These are phyloP conservation scores for Apiotrichum akiyoshidainum DNA, from an alignment of 1,284 basidiomycete species.

Conservation along the genomic window DNA sequence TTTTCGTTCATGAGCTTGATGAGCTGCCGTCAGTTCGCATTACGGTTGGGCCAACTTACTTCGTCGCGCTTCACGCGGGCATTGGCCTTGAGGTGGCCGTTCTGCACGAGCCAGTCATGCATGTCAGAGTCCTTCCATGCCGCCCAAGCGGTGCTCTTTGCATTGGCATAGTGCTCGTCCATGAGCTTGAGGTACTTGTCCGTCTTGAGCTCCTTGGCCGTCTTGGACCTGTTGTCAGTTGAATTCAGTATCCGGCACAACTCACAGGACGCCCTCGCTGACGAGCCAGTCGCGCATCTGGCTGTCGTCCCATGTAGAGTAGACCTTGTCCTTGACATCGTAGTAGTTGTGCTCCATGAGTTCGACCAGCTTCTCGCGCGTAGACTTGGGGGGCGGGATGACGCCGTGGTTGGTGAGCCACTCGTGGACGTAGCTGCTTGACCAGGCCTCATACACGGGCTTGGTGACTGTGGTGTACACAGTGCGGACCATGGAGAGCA, in stretches of 20 bases:
- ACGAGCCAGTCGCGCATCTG: slow-evolving; percentile 53
- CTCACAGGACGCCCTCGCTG: slow-evolving; percentile 44
- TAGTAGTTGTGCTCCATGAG: slow-evolving; percentile 81
- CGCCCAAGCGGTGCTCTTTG: slow-evolving; percentile 64
- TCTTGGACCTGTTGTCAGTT: neutral
- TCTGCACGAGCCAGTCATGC: slow-evolving; percentile 69
- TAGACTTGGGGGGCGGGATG: slow-evolving; percentile 58
- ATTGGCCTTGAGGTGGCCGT: slow-evolving; percentile 68
- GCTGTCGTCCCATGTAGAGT: slow-evolving; percentile 61
- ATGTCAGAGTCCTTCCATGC: slow-evolving; percentile 78
- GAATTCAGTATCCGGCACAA: neutral
- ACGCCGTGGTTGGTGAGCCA: slow-evolving; percentile 80
- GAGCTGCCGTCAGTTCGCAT: neutral
- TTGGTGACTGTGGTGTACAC: slow-evolving; percentile 62
- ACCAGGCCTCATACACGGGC: slow-evolving; percentile 79
- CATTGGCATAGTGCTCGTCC: slow-evolving; percentile 68
- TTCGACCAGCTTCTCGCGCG: slow-evolving; percentile 66
- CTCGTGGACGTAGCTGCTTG: slow-evolving; percentile 73
- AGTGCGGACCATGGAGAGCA: slow-evolving; percentile 65
- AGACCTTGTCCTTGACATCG: slow-evolving; percentile 59
- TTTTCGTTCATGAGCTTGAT: slow-evolving; percentile 34
- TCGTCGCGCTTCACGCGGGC: slow-evolving; percentile 69
- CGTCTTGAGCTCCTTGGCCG: slow-evolving; percentile 11
- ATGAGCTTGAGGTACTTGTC: slow-evolving; percentile 56
- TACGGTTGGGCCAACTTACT: slow-evolving; percentile 20